Evolutionary conservation across 768 basidiomycete genomes (phyloP).

Genomic region (Lyophyllum atratum): DNA sequence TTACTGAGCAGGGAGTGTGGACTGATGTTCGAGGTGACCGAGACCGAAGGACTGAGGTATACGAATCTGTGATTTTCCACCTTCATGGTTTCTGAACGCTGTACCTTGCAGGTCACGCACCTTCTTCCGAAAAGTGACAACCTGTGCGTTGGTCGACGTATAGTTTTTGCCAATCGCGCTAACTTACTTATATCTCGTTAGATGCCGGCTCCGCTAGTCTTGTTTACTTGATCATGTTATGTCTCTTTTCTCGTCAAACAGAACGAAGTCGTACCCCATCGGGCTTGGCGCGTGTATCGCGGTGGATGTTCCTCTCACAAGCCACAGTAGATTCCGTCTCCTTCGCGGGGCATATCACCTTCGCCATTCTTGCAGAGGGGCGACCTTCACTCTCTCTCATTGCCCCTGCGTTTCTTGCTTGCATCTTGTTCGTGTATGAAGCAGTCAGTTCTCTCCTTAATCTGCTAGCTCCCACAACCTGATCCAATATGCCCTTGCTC

Average conservation of each 20-base stretch:
- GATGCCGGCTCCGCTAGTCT: constrained; percentile 74
- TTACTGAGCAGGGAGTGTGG: constrained; percentile 83
- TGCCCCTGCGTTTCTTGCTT: constrained; percentile 83
- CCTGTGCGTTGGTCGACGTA: constrained; percentile 40
- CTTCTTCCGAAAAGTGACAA: constrained; percentile 77
- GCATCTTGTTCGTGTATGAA: constrained; percentile 79
- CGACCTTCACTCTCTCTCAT: constrained; percentile 78
- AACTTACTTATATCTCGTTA: constrained; percentile 25
- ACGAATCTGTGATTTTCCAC: constrained; percentile 12
- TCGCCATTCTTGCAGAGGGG: constrained; percentile 85
- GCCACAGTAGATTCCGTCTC: constrained; percentile 79
- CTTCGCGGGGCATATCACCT: constrained; percentile 87
- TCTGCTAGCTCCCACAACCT: neutral
- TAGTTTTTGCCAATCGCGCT: too few relatives aligned
- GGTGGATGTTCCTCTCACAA: constrained; percentile 83
- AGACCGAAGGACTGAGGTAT: constrained; percentile 72
- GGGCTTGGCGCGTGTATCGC: constrained; percentile 74
- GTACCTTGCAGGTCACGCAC: constrained; percentile 44
- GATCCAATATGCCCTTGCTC: neutral
- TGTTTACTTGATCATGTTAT: constrained; percentile 66
- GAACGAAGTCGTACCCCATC: constrained; percentile 77
- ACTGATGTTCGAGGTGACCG: constrained; percentile 63
- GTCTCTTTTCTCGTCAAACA: constrained; percentile 74
- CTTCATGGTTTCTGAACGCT: neutral
- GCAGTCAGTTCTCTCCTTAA: constrained; percentile 51